phyloP scores from a whole-genome alignment of 352 stramenopile species.

The Phytophthora sansomeana region DNA sequence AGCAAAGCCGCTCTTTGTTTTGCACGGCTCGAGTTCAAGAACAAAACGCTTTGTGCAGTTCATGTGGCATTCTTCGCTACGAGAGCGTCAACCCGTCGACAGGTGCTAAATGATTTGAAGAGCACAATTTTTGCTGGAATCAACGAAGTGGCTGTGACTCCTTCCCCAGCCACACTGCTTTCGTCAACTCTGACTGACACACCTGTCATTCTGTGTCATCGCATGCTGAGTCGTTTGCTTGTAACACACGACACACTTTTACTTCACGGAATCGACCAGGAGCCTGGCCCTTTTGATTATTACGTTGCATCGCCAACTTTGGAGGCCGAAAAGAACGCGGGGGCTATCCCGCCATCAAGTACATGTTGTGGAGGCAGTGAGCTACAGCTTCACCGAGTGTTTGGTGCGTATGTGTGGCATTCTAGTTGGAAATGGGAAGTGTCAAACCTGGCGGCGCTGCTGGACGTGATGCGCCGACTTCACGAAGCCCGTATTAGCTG shows the following conservation, averaged over 20 bases:
- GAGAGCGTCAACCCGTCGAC: conserved; percentile 60
- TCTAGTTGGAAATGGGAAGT: conserved; percentile 88
- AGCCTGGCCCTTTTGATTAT: conserved; percentile 41
- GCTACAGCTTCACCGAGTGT: conserved; percentile 75
- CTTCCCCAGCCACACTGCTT: conserved; percentile 37
- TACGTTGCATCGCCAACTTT: conserved; percentile 40
- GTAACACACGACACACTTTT: conserved; percentile 80
- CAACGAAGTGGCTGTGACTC: conserved; percentile 50
- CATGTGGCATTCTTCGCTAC: conserved; percentile 91
- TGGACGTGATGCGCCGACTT: conserved; percentile 75
- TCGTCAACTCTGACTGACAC: conserved; percentile 27
- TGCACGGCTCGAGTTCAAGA: conserved; percentile 83
- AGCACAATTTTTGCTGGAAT: conserved; percentile 61
- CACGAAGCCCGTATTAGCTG: conserved; percentile 74
- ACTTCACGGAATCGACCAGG: conserved; percentile 51
- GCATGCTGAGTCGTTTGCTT: conserved; percentile 80
- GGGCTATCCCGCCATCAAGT: conserved; percentile 44
- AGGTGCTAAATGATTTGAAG: conserved; percentile 81
- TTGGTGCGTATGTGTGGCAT: conserved; percentile 90
- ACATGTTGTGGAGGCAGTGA: conserved; percentile 85
- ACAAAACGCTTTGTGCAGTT: conserved; percentile 77
- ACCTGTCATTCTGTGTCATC: conserved; percentile 65
- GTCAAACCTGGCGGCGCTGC: conserved; percentile 52
- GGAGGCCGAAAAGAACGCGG: conserved; percentile 45
- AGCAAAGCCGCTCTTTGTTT: conserved; percentile 81